phyloP scores from a whole-genome alignment of 2,329 filamentous ascomycete genomes.

The Balansia obtecta region DNA sequence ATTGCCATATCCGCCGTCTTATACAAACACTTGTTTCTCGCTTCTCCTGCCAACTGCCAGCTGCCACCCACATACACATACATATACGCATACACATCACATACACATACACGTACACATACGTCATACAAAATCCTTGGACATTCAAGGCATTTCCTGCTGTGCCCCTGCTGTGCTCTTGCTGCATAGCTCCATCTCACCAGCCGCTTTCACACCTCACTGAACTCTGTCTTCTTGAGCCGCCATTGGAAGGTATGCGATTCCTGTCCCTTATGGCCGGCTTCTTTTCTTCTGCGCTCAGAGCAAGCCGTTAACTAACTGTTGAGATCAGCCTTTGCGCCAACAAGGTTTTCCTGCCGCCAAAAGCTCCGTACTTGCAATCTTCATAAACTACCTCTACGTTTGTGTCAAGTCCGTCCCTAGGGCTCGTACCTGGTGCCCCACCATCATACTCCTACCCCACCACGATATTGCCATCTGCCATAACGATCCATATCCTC shows the following conservation, averaged over 20 bases:
- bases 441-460: neutral
- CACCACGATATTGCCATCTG: neutral
- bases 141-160: neutral
- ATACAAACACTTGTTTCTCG: neutral
- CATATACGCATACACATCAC: neutral
- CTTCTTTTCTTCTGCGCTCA: neutral
- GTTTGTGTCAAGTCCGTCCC: neutral
- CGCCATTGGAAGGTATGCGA: neutral
- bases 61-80: neutral
- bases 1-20: conserved; percentile 2
- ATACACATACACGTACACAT: neutral
- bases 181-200: neutral
- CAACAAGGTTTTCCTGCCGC: neutral
- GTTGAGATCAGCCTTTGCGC: neutral
- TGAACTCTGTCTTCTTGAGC: neutral
- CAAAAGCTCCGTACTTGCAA: neutral
- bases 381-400: neutral
- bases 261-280: neutral
- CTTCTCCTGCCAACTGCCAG: neutral
- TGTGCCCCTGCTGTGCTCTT: too few relatives aligned
- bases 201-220: neutral
- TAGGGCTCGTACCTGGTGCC: neutral
- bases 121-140: neutral
- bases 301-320: neutral
- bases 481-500: neutral